Evolutionary conservation across 768 basidiomycete species (phyloP).

Genomic region (Pleurotus eryngii): DNA sequence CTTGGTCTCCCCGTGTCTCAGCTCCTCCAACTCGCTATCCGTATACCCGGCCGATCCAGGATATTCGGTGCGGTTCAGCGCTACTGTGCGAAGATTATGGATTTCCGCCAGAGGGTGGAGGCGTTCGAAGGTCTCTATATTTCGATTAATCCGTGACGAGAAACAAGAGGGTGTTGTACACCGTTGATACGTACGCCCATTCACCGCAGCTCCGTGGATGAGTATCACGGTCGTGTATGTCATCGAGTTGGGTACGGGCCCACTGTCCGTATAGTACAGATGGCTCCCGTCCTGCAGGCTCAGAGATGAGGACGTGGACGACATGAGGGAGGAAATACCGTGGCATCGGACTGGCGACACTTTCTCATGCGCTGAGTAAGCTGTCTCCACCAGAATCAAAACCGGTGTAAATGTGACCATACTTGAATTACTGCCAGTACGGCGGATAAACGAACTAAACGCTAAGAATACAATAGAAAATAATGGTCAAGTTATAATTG

Average conservation of each 20-base stretch:
- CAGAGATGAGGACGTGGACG: background rate
- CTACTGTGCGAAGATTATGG: slow-evolving; percentile 5
- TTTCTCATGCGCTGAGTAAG: too few species aligned
- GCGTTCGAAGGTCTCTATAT: slow-evolving; percentile 12
- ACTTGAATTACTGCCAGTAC: too few species aligned
- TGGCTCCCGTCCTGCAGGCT: background rate
- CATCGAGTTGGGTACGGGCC: background rate
- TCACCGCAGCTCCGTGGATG: slow-evolving; percentile 18
- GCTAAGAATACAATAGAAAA: too few species aligned
- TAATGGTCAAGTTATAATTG: too few species aligned
- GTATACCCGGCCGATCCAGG: slow-evolving; percentile 18
- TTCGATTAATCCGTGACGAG: background rate
- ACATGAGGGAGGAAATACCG: background rate
- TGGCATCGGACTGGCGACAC: too few species aligned
- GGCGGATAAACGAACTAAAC: too few species aligned
- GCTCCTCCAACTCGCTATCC: slow-evolving; percentile 21
- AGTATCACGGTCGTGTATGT: slow-evolving; percentile 20
- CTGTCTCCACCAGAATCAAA: too few species aligned
- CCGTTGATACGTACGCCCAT: slow-evolving; percentile 13
- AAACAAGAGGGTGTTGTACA: background rate
- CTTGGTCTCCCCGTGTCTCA: background rate
- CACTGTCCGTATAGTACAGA: background rate
- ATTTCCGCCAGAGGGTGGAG: slow-evolving; percentile 19
- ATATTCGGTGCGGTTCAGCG: slow-evolving; percentile 9
- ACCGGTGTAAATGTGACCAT: too few species aligned